A percentile compares a stretch with the other conserved stretches of the same genome.
phyloP scores from a whole-genome alignment of 352 stramenopile genomes.

The Phytophthora ohioensis region DNA sequence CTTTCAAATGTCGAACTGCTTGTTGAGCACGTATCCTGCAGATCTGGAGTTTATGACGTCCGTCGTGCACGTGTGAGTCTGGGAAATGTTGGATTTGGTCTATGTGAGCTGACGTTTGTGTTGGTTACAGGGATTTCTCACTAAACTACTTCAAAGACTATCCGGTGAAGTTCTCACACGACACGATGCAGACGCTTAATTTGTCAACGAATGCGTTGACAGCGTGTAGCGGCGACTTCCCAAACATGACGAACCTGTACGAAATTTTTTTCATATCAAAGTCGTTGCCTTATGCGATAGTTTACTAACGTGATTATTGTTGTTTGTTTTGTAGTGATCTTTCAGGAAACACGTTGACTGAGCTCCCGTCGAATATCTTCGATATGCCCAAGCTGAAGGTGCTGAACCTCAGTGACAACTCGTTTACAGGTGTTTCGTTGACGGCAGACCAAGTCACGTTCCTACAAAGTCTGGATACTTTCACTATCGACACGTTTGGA shows the following conservation, averaged over 20 bases:
- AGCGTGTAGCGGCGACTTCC: conserved; percentile 56
- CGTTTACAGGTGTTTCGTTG: conserved; percentile 53
- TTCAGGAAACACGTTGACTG: conserved; percentile 57
- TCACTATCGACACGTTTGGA: conserved; percentile 56
- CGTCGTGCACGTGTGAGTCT: conserved; percentile 59
- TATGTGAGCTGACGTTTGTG: not conserved
- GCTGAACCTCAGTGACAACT: conserved; percentile 58
- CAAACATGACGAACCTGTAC: conserved; percentile 61
- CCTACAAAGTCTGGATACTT: conserved; percentile 43
- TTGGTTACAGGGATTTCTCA: conserved; percentile 55
- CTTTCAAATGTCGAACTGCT: conserved; percentile 65
- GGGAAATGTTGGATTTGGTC: not conserved
- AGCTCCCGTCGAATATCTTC: conserved; percentile 56
- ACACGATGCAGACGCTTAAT: conserved; percentile 55
- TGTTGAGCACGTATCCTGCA: conserved; percentile 58
- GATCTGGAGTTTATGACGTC: conserved; percentile 60
- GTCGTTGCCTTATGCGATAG: not conserved
- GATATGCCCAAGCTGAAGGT: conserved; percentile 50
- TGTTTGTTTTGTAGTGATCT: conserved; percentile 46
- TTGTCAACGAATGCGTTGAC: conserved; percentile 64
- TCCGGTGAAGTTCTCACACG: conserved; percentile 58
- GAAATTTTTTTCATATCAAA: conserved; percentile 7
- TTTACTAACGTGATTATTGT: not conserved
- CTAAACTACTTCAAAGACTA: conserved; percentile 69
- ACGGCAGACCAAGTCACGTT: conserved; percentile 54